A percentile compares a stretch with the other conserved stretches of the same genome.
Evolutionary conservation across 2,329 filamentous ascomycete genomes (phyloP).

Genomic region (Botrytis paeoniae): DNA sequence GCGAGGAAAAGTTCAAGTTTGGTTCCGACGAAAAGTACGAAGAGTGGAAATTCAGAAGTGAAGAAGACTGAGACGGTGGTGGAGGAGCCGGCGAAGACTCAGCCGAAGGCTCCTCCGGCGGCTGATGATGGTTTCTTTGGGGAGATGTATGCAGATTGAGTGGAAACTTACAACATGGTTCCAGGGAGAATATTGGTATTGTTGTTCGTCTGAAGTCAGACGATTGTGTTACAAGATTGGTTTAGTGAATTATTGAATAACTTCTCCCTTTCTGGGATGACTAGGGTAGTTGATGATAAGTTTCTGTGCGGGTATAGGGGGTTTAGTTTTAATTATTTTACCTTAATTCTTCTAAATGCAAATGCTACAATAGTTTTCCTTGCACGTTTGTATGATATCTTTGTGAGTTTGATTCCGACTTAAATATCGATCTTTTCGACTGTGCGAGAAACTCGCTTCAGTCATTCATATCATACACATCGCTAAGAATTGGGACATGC

Average conservation of each 20-base stretch:
- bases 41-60: conserved; percentile 1
- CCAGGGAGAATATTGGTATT: neutral
- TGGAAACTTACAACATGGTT: neutral
- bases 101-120: neutral
- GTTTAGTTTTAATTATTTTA: neutral
- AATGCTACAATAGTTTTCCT: neutral
- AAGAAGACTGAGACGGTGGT: neutral
- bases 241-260: conserved; percentile 9
- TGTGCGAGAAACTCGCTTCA: neutral
- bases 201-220: neutral
- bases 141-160: conserved; percentile 18
- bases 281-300: neutral
- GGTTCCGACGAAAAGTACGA: conserved; percentile 9
- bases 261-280: neutral
- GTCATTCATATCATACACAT: neutral
- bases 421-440: neutral
- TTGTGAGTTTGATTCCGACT: too few relatives aligned
- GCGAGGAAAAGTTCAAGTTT: conserved; percentile 9
- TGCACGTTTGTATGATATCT: too few relatives aligned
- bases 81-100: neutral
- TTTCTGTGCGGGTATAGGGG: neutral
- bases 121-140: conserved; percentile 16
- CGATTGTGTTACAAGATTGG: neutral
- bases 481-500: neutral
- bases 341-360: neutral